Evolutionary conservation across 1,284 basidiomycete species (phyloP).

Genomic region (Apiotrichum domesticum): DNA sequence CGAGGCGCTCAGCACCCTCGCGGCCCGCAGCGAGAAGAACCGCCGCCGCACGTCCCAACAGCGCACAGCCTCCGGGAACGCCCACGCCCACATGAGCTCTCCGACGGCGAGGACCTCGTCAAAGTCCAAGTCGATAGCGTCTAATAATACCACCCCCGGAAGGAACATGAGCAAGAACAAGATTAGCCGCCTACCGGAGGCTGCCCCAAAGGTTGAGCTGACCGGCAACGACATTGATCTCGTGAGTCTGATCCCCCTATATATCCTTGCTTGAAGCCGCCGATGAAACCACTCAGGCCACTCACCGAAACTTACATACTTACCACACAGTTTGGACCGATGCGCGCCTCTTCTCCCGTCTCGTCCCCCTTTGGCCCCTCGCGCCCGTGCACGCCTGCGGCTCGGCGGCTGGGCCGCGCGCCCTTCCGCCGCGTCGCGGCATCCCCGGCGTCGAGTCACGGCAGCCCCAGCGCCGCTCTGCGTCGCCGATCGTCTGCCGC

Average conservation of each 20-base stretch:
- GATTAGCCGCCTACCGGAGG: background rate
- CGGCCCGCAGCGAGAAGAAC: background rate
- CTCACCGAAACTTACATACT: no score
- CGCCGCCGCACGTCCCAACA: no score
- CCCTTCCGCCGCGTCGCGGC: background rate
- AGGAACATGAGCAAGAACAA: background rate
- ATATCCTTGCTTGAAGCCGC: no score
- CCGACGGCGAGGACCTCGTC: no score
- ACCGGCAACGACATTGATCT: background rate
- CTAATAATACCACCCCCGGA: no score
- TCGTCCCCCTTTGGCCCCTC: background rate
- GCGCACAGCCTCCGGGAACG: no score
- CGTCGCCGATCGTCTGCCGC: background rate
- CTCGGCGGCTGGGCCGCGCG: no score
- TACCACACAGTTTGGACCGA: background rate
- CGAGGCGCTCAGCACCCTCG: constrained; percentile 1
- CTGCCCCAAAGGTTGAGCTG: background rate
- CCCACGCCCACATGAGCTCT: no score
- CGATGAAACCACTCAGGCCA: no score
- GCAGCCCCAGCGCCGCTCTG: background rate
- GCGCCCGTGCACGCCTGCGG: background rate
- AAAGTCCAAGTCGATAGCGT: no score
- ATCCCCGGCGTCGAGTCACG: background rate
- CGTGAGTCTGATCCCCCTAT: background rate
- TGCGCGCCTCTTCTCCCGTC: background rate